These are phyloP conservation scores for Shiraia sp. DNA, from an alignment of 2,329 filamentous ascomycete species.

Conservation along the genomic window DNA sequence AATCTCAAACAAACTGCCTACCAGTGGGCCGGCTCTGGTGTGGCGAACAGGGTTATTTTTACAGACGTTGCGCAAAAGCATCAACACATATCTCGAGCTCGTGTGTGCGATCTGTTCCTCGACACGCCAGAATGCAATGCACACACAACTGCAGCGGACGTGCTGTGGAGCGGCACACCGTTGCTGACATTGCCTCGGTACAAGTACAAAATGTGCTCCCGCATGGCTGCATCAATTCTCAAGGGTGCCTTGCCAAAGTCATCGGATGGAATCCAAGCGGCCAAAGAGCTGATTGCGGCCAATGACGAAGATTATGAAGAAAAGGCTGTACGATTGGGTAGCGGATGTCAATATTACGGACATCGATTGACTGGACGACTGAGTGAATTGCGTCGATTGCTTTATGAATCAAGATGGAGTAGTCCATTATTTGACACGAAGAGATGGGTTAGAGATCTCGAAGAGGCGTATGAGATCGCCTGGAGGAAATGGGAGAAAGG, in stretches of 20 bases:
- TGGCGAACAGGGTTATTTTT: slow-evolving; percentile 86
- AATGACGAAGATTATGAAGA: slow-evolving; percentile 85
- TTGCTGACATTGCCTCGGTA: slow-evolving; percentile 89
- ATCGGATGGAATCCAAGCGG: slow-evolving; percentile 67
- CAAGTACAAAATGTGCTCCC: slow-evolving; percentile 97
- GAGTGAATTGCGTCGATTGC: slow-evolving; percentile 74
- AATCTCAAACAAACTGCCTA: slow-evolving; percentile 81
- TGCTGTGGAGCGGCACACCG: slow-evolving; percentile 94
- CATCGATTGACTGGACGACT: slow-evolving; percentile 63
- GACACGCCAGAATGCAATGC: slow-evolving; percentile 98
- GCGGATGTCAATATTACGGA: slow-evolving; percentile 36
- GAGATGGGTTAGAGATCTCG: slow-evolving; percentile 88
- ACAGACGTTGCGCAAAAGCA: slow-evolving; percentile 96
- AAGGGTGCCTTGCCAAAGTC: slow-evolving; percentile 81
- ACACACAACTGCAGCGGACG: slow-evolving; percentile 94
- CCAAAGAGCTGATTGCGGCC: slow-evolving; percentile 73
- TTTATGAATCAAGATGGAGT: slow-evolving; percentile 83
- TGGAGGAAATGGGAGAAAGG: slow-evolving; percentile 88
- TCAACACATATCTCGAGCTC: slow-evolving; percentile 87
- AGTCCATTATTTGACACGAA: slow-evolving; percentile 89
- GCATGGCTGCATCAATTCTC: slow-evolving; percentile 95
- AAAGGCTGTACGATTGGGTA: slow-evolving; percentile 46
- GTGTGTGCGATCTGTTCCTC: slow-evolving; percentile 91
- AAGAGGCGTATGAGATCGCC: slow-evolving; percentile 83
- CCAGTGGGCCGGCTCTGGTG: slow-evolving; percentile 81